phyloP scores from a whole-genome alignment of 140 eudicot species.

The Flaveria floridana region DNA sequence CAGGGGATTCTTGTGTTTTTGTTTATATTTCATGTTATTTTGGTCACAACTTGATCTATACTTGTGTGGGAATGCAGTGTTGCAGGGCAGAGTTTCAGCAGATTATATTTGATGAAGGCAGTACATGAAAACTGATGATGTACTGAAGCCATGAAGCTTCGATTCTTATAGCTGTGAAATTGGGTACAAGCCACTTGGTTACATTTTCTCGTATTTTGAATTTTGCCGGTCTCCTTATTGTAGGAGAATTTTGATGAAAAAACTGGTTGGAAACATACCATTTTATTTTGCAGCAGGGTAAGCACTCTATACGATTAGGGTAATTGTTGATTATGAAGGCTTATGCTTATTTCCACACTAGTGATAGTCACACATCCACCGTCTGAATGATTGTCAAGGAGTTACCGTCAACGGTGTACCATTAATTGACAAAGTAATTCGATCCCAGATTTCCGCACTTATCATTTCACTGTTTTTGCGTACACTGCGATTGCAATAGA shows the following conservation, averaged over 20 bases:
- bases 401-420: too few species aligned
- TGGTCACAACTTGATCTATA: too few species aligned
- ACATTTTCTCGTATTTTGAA: not conserved
- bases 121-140: conserved; percentile 61
- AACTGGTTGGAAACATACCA: conserved; percentile 9
- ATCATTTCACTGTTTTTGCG: too few species aligned
- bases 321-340: too few species aligned
- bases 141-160: conserved; percentile 12
- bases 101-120: conserved; percentile 80
- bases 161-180: conserved; percentile 20
- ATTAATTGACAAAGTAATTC: too few species aligned
- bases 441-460: too few species aligned
- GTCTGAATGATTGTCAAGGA: too few species aligned
- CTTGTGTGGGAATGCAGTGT: conserved; percentile 55
- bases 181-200: not conserved
- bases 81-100: conserved; percentile 92
- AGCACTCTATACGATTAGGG: too few species aligned
- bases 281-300: not conserved
- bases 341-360: too few species aligned
- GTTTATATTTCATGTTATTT: not conserved
- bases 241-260: conserved; percentile 41
- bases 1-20: not conserved
- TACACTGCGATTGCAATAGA: too few species aligned
- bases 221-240: conserved; percentile 15
- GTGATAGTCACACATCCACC: too few species aligned